phyloP scores from a whole-genome alignment of 2,329 filamentous ascomycete species.

The Ramularia collo-cygni region DNA sequence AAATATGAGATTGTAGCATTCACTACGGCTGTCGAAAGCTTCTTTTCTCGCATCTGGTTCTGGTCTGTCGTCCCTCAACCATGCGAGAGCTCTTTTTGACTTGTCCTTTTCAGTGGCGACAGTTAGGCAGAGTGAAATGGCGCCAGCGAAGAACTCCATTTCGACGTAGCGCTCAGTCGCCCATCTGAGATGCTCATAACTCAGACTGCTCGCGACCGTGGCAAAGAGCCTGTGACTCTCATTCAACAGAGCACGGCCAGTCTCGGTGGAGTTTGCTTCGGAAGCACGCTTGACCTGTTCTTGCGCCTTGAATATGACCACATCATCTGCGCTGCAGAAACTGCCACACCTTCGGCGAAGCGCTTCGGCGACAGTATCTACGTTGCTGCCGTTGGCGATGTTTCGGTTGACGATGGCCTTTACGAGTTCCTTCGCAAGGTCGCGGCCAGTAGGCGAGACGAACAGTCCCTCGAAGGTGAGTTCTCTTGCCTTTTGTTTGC shows the following conservation, averaged over 20 bases:
- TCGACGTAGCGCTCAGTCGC: constrained; percentile 73
- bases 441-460: constrained; percentile 68
- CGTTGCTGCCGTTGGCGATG: constrained; percentile 92
- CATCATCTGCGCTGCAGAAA: constrained; percentile 96
- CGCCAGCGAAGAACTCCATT: constrained; percentile 83
- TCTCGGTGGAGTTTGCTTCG: constrained; percentile 66
- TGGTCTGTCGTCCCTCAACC: constrained; percentile 79
- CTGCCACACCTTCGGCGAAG: constrained; percentile 84
- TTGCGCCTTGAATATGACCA: constrained; percentile 96
- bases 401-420: constrained; percentile 98
- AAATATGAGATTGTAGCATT: constrained; percentile 84
- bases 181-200: constrained; percentile 64
- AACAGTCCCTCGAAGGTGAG: constrained; percentile 88
- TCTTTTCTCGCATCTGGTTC: constrained; percentile 60
- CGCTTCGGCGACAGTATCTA: constrained; percentile 95
- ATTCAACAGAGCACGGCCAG: constrained; percentile 71
- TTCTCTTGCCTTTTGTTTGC: constrained; percentile 62
- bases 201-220: constrained; percentile 77
- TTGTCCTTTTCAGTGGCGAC: constrained; percentile 82
- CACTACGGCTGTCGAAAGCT: constrained; percentile 63
- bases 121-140: constrained; percentile 76
- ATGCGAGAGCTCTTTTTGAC: constrained; percentile 75
- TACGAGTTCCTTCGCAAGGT: constrained; percentile 87
- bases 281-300: constrained; percentile 85
- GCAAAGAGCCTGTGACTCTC: constrained; percentile 85